Evolutionary conservation across 768 basidiomycete species (phyloP).

Genomic region (Boletus speciosus): DNA sequence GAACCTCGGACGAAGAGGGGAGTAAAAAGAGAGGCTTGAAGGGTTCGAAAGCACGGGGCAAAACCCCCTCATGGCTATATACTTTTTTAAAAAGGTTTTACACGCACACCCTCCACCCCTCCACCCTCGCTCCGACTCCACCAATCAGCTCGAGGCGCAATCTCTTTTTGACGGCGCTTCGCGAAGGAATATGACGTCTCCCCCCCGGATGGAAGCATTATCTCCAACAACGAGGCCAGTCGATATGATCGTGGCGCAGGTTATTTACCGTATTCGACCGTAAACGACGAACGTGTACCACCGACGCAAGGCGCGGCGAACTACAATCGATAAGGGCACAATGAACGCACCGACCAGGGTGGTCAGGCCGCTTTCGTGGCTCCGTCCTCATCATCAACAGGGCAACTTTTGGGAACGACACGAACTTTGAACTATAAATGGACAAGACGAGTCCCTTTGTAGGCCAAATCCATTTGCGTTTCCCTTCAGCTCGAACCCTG

Average conservation of each 20-base stretch:
- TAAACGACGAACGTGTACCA: background rate
- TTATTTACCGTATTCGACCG: background rate
- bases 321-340: background rate
- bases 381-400: background rate
- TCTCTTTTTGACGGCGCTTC: constrained; percentile 4
- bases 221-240: constrained; percentile 13
- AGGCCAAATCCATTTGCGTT: no score
- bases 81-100: background rate
- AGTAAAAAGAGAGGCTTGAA: background rate
- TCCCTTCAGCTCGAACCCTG: background rate
- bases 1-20: background rate
- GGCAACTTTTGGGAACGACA: background rate
- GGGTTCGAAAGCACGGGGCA: background rate
- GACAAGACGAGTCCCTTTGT: background rate
- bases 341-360: background rate
- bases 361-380: background rate
- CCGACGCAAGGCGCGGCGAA: constrained; percentile 8
- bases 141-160: constrained; percentile 18
- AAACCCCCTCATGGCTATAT: constrained; percentile 16
- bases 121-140: constrained; percentile 24
- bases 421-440: background rate
- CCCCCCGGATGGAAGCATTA: constrained; percentile 13
- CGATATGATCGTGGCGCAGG: background rate
- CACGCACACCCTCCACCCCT: background rate
- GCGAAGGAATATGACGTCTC: background rate